These are phyloP conservation scores for Phoma herbarum DNA, from an alignment of 2,329 filamentous ascomycete genomes.

Conservation along the genomic window DNA sequence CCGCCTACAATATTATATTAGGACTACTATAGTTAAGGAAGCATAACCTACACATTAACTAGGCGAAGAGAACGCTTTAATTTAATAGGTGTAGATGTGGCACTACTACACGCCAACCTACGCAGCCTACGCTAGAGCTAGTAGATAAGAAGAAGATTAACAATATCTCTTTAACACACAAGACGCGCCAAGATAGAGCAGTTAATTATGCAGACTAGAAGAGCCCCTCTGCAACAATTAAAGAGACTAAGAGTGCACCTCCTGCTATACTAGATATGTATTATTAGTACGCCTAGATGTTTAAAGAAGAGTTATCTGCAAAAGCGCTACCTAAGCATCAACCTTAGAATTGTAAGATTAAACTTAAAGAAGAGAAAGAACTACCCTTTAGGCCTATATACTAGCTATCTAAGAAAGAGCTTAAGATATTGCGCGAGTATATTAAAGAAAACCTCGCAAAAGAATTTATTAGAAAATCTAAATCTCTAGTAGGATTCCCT, in stretches of 20 bases:
- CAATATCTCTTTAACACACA: not conserved
- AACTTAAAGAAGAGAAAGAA: not conserved
- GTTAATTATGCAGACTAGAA: too few species aligned
- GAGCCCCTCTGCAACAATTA: too few species aligned
- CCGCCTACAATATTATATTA: not conserved
- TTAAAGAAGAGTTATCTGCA: not conserved
- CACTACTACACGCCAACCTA: not conserved
- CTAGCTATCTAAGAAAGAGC: not conserved
- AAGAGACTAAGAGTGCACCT: too few species aligned
- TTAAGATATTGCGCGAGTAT: not conserved
- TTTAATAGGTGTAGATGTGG: not conserved
- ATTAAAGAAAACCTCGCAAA: not conserved
- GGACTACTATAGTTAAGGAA: not conserved
- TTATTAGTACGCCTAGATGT: not conserved
- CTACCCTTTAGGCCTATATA: not conserved
- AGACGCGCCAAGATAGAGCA: not conserved
- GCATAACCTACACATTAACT: not conserved
- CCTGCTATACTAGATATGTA: not conserved
- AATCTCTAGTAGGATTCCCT: not conserved
- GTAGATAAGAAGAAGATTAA: not conserved
- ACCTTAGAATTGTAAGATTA: conserved; percentile 1
- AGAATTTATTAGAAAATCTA: not conserved
- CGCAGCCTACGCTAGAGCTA: not conserved
- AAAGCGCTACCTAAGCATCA: not conserved
- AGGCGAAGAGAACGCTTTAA: not conserved